These are phyloP conservation scores for Ogataea parapolymorpha DNA, from an alignment of 805 yeast genomes.

Conservation along the genomic window DNA sequence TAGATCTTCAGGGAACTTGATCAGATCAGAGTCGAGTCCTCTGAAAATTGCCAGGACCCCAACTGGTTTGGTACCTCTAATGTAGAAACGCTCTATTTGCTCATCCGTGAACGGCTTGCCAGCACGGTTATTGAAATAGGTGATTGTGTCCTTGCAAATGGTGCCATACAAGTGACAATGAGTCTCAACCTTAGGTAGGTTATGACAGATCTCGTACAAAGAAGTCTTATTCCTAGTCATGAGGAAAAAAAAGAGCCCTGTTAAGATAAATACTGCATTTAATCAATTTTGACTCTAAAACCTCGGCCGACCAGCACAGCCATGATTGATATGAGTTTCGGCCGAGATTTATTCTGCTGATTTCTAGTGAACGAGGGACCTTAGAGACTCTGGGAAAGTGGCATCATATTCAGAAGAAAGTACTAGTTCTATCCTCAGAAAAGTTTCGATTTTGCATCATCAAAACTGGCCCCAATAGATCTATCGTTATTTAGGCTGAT, in stretches of 20 bases:
- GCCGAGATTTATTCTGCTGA: conserved; percentile 1
- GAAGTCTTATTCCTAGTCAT: not conserved
- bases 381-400: no score
- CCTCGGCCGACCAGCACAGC: conserved; percentile 8
- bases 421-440: no score
- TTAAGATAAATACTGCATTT: not conserved
- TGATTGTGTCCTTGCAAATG: conserved; percentile 25
- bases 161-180: conserved; percentile 34
- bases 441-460: no score
- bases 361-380: not conserved
- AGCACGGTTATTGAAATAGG: conserved; percentile 23
- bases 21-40: conserved; percentile 26
- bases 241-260: not conserved
- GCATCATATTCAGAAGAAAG: no score
- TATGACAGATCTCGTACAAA: conserved; percentile 23
- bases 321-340: conserved; percentile 3
- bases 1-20: conserved; percentile 25
- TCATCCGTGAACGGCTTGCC: conserved; percentile 23
- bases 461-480: not conserved
- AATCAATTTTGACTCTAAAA: not conserved
- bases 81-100: conserved; percentile 28
- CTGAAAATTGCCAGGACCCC: conserved; percentile 31
- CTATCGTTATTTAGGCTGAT: not conserved
- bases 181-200: conserved; percentile 31
- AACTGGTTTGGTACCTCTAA: conserved; percentile 32